Base-by-base conservation (phyloP, 2,329 filamentous ascomycete species). In the Drechmeria coniospora region DNA sequence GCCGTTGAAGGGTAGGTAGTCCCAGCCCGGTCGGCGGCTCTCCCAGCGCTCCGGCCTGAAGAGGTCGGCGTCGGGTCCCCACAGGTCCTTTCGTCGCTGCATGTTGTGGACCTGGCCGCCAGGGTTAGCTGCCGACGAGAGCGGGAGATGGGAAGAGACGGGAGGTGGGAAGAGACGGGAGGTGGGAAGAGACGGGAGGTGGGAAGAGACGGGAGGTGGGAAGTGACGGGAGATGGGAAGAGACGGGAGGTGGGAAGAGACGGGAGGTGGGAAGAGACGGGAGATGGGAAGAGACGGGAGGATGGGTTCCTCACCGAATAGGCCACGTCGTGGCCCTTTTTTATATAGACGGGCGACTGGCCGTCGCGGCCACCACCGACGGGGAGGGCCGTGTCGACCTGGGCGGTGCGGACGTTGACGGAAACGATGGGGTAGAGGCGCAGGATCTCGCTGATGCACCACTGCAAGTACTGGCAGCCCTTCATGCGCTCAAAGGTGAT, bases 311-410 rank as follows among this genome's bases (percentile, higher is more conserved):
- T 21, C 33, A 41, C 39, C 22, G 36, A 35, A 39, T 59, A 64
- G 5, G 40, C 46, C 19, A 65, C 51, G 4, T 51, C 43, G 8
- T 57, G 51, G 8, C 64, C 63, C 33, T 61, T 61, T 9, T 42
- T 45, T 3, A 71, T 51, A 35, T 63, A 64, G 8, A 72, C 38
- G 0, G 66, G 65, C 1, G 50, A 49, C 13, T 41, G 46, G 21
- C 61, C 56, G 26, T 66, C 53, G 1, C 50, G 38, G 0, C 66
- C 65, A 16, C 66, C 67, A 23, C 67, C 67, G 0, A 48, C 40
- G 2, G 66, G 66, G 0, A 72, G 50, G 0, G 54, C 50, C 1
- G 64, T 67, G 41, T 68, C 61, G 9, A 33, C 32, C 11, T 33
- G 14, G n/a, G 38, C 41, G 1, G 33, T 34, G 17, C 43, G 36